Conservation (phyloP, 192 early-diverging fungal species). For the Lunasporangiospora selenospora region DNA sequence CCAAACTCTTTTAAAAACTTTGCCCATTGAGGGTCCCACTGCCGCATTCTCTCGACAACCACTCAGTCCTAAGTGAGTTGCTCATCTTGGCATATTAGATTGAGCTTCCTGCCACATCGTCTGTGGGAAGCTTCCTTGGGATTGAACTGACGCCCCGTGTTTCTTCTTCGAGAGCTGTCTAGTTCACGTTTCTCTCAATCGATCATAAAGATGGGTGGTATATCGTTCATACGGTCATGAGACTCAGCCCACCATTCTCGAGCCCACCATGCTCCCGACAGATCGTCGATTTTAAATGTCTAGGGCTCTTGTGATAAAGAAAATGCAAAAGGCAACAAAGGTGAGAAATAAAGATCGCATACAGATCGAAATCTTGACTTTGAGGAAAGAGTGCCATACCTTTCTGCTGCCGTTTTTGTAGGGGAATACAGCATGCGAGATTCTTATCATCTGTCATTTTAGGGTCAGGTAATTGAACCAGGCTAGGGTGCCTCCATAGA, state of each 20-base stretch:
- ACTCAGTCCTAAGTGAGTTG: neutral
- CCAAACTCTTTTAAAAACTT: constrained; percentile 2
- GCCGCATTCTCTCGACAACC: neutral
- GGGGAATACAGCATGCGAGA: neutral
- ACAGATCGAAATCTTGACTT: neutral
- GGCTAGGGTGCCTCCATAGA: neutral
- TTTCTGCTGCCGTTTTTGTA: constrained; percentile 5
- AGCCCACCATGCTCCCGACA: constrained; percentile 6
- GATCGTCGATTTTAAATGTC: neutral
- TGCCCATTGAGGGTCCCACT: neutral
- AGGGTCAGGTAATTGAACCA: neutral
- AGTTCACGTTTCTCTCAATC: constrained; percentile 1
- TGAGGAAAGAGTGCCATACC: constrained; percentile 1
- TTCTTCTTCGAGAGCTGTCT: constrained; percentile 7
- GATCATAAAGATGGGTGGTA: constrained; percentile 2
- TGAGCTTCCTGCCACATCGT: neutral
- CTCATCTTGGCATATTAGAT: constrained; percentile 3
- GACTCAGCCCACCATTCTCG: neutral
- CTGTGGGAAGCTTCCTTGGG: neutral
- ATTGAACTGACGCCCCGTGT: constrained; percentile 4
- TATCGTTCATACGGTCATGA: neutral
- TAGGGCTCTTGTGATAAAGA: constrained; percentile 3
- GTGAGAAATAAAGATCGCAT: neutral
- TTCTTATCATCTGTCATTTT: neutral
- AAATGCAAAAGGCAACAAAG: neutral